Evolutionary conservation across 2,329 filamentous ascomycete genomes (phyloP).

Genomic region (Pseudopithomyces maydicus): DNA sequence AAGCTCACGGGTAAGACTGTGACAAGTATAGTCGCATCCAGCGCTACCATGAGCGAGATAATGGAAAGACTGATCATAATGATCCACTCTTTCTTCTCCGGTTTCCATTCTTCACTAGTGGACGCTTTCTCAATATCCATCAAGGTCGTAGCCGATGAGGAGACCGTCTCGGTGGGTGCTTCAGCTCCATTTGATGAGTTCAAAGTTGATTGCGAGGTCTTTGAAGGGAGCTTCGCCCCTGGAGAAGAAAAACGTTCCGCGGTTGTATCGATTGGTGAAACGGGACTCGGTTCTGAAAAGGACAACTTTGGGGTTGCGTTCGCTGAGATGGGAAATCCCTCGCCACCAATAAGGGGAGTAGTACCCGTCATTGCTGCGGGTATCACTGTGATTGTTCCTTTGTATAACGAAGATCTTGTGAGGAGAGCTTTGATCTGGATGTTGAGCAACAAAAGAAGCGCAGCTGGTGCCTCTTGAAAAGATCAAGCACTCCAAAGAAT

Average conservation of each 20-base stretch:
- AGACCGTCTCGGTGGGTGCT: neutral
- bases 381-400: neutral
- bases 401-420: neutral
- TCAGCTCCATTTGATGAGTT: neutral
- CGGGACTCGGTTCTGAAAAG: neutral
- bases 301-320: neutral
- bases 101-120: constrained; percentile 14
- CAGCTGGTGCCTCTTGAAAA: neutral
- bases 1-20: constrained; percentile 32
- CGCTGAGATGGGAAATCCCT: neutral
- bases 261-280: neutral
- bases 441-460: neutral
- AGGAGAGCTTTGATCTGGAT: neutral
- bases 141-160: neutral
- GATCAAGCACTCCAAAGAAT: neutral
- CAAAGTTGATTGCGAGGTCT: neutral
- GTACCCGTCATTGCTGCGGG: neutral
- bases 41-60: constrained; percentile 34
- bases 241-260: neutral
- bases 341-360: neutral
- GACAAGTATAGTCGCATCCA: constrained; percentile 38
- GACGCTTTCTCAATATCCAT: constrained; percentile 6
- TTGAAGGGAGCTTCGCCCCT: neutral
- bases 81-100: constrained; percentile 20
- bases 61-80: constrained; percentile 36